These are phyloP conservation scores for Pyrrhoderma noxium DNA, from an alignment of 1,284 basidiomycete species.

Conservation along the genomic window DNA sequence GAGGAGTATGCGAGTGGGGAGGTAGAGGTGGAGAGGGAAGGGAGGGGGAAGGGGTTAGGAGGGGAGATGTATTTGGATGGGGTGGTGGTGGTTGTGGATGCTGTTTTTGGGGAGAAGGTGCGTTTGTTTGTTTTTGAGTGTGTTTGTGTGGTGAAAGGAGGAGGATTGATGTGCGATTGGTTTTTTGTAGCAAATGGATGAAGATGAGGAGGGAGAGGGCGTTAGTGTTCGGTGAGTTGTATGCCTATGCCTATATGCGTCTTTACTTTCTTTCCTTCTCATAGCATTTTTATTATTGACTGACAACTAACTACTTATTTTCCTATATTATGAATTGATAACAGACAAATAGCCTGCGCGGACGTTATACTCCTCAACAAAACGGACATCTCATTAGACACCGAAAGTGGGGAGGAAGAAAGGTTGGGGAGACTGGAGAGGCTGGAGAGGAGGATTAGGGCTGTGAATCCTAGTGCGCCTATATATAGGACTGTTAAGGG, in stretches of 20 bases:
- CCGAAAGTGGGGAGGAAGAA: too few relatives aligned
- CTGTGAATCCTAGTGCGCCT: constrained; percentile 71
- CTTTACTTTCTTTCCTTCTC: background rate
- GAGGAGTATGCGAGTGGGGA: constrained; percentile 75
- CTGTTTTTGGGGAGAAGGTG: constrained; percentile 75
- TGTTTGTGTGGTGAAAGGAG: too few relatives aligned
- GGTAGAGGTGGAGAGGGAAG: too few relatives aligned
- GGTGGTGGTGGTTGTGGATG: constrained; percentile 88
- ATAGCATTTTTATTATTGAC: background rate
- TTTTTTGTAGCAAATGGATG: constrained; percentile 67
- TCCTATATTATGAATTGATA: background rate
- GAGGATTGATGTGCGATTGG: constrained; percentile 15
- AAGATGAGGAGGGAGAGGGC: constrained; percentile 64
- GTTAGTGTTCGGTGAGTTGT: constrained; percentile 65
- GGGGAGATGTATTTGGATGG: constrained; percentile 77
- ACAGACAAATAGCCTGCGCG: constrained; percentile 82
- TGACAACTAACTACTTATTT: background rate
- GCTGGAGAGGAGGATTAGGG: constrained; percentile 55
- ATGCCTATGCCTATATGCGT: background rate
- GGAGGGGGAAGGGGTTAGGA: too few relatives aligned
- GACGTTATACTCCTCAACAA: constrained; percentile 92
- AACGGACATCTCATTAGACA: constrained; percentile 56
- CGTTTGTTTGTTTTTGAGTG: background rate
- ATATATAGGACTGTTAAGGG: constrained; percentile 65
- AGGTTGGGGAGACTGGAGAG: constrained; percentile 20